Evolutionary conservation across 176 grass and related monocot genomes (phyloP).

Genomic region (Poa pratensis): DNA sequence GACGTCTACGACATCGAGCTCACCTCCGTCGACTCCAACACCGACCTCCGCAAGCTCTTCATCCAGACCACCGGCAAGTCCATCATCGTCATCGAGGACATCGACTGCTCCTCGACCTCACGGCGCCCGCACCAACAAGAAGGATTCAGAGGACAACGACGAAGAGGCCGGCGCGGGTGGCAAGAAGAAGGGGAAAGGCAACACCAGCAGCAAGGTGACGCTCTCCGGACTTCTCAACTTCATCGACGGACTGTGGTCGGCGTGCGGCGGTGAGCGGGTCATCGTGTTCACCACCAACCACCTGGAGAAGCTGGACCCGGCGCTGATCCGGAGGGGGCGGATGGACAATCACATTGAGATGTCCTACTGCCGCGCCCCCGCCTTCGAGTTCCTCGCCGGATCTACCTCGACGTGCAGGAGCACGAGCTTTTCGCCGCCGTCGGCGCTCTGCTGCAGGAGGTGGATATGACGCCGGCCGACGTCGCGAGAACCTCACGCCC

Average conservation of each 20-base stretch:
- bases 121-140: not conserved
- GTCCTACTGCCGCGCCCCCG: constrained; percentile 67
- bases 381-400: constrained; percentile 60
- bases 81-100: too few relatives aligned
- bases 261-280: constrained; percentile 62
- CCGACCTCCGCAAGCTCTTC: too few relatives aligned
- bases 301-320: constrained; percentile 57
- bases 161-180: too few relatives aligned
- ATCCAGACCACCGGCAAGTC: too few relatives aligned
- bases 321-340: constrained; percentile 57
- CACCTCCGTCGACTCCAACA: not conserved
- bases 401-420: constrained; percentile 41
- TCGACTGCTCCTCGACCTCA: too few relatives aligned
- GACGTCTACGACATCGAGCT: too few relatives aligned
- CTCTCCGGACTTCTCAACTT: constrained; percentile 73
- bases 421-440: constrained; percentile 40
- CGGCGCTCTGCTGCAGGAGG: constrained; percentile 38
- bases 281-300: constrained; percentile 77
- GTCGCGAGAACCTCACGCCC: constrained; percentile 63
- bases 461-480: constrained; percentile 64
- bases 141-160: not conserved
- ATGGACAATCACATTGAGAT: constrained; percentile 89
- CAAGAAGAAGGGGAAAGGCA: constrained; percentile 12
- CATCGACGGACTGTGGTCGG: constrained; percentile 71
- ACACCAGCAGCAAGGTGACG: constrained; percentile 58